A percentile compares a stretch with the other conserved stretches of the same genome.
These are phyloP conservation scores for Saccharomycopsis microspora DNA, from an alignment of 805 yeast genomes.

Conservation along the genomic window DNA sequence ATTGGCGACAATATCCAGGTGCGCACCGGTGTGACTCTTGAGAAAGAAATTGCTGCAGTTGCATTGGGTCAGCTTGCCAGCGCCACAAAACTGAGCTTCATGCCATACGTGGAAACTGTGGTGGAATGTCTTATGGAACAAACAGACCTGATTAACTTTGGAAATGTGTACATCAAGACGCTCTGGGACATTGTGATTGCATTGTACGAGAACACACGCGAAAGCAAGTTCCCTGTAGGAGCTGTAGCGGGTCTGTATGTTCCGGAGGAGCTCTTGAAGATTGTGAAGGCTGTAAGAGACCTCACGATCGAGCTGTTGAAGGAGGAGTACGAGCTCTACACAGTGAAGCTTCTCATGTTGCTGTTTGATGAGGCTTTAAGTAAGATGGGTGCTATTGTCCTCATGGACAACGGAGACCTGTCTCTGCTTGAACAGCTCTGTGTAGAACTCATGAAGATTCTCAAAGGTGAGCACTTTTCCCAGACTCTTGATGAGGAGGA, in stretches of 20 bases:
- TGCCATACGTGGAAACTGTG: slow-evolving; percentile 64
- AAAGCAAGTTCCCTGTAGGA: slow-evolving; percentile 40
- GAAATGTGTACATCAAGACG: slow-evolving; percentile 74
- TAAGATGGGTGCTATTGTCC: slow-evolving; percentile 61
- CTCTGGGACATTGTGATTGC: slow-evolving; percentile 78
- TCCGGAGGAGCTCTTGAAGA: slow-evolving; percentile 41
- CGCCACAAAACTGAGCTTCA: slow-evolving; percentile 76
- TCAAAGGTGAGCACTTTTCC: slow-evolving; percentile 76
- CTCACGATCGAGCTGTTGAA: slow-evolving; percentile 50
- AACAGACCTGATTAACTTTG: slow-evolving; percentile 78
- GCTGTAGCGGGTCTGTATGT: slow-evolving; percentile 51
- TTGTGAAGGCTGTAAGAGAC: slow-evolving; percentile 57
- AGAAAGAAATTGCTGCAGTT: slow-evolving; percentile 90
- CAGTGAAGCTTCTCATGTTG: slow-evolving; percentile 73
- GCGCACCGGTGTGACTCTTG: slow-evolving; percentile 90
- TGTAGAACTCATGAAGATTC: slow-evolving; percentile 54
- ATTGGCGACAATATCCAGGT: slow-evolving; percentile 67
- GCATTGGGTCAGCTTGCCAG: slow-evolving; percentile 80
- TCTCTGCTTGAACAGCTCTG: slow-evolving; percentile 58
- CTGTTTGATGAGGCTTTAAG: slow-evolving; percentile 56
- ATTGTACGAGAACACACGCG: slow-evolving; percentile 38
- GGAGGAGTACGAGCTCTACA: slow-evolving; percentile 75
- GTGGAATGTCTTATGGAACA: slow-evolving; percentile 55
- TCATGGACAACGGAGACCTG: slow-evolving; percentile 48
- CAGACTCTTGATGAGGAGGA: slow-evolving; percentile 68